Percentiles rank a stretch among this genome's conserved stretches.
Evolutionary conservation across 495 filamentous ascomycete genomes (phyloP).

Genomic region (Penicillium goetzii): DNA sequence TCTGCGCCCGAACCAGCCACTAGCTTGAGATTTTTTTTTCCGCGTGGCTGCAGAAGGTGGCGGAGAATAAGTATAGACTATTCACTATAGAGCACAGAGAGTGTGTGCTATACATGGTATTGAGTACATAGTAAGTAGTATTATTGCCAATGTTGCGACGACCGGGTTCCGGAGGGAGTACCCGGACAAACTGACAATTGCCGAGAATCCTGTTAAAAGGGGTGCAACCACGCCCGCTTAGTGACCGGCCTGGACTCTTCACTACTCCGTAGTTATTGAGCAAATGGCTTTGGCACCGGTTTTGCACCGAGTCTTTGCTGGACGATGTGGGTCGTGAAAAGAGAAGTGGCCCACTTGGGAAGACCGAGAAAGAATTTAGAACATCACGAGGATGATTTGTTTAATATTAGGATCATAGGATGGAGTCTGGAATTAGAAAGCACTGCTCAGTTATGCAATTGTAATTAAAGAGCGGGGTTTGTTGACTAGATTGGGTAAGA

Average conservation of each 20-base stretch:
- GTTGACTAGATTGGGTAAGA: neutral
- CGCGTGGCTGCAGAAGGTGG: neutral
- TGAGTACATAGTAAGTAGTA: neutral
- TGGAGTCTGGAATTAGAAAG: neutral
- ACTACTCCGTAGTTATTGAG: too few relatives aligned
- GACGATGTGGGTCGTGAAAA: neutral
- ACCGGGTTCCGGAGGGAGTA: neutral
- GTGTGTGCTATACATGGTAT: neutral
- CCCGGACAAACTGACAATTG: neutral
- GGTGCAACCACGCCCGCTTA: neutral
- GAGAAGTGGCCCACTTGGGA: neutral
- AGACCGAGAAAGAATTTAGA: neutral
- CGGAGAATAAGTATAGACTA: neutral
- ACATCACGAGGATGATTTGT: neutral
- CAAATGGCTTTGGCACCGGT: neutral
- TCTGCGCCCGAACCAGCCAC: neutral
- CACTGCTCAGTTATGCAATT: too few relatives aligned
- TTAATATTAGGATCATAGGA: too few relatives aligned
- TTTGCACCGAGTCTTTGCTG: neutral
- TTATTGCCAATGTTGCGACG: too few relatives aligned
- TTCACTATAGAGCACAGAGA: too few relatives aligned
- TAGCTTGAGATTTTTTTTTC: conserved; percentile 1
- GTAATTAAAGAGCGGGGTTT: neutral
- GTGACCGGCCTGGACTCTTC: neutral
- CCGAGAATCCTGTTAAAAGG: neutral